Evolutionary conservation across 306 rosid genomes (phyloP), one percentile per base, ranked within the genome.

Genomic region (Hippophae tibetana): DNA sequence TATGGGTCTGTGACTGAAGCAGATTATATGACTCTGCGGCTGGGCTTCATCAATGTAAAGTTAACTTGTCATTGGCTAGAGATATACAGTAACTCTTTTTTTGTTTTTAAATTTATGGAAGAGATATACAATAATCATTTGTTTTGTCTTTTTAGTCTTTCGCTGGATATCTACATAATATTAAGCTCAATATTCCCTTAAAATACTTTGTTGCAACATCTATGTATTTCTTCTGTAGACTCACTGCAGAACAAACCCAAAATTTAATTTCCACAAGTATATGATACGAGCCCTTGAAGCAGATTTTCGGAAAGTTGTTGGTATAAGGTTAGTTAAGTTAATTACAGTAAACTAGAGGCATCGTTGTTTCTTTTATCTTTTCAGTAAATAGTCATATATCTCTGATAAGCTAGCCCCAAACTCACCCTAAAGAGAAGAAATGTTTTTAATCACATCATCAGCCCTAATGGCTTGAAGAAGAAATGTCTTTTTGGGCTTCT

Each of bases 221-320:
- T 5, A 11, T 8, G 23, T 57, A 0, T 25, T n/a, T 68, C 5
- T 54, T 9, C 12, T 43, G 23, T 38, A 72, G 77, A 66, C 72
- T 26, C 77, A 72, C 38, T 66, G 77, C 68, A 66, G 54, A 42
- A 55, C 64, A 43, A 72, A 72, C 48, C 77, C 59, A 54, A 61
- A 72, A 58, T 72, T 56, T 43, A 60, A 72, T 61, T 72, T 72
- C 69, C 64, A 72, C 60, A 72, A 72, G 56, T 72, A 72, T 64
- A 72, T 72, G 77, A 62, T 72, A 14, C 72, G 77, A 48, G 63
- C 69, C 59, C 57, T 72, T 23, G 77, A 72, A 61, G 69, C 72
- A 41, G 77, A 72, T 57, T 66, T 66, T 54, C 66, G 62, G 68
- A 72, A 43, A 72, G 72, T 72, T 25, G 77, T 72, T 61, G 77